Conservation (phyloP, 164 flowering plant species). For the Aristolochia fimbriata region DNA sequence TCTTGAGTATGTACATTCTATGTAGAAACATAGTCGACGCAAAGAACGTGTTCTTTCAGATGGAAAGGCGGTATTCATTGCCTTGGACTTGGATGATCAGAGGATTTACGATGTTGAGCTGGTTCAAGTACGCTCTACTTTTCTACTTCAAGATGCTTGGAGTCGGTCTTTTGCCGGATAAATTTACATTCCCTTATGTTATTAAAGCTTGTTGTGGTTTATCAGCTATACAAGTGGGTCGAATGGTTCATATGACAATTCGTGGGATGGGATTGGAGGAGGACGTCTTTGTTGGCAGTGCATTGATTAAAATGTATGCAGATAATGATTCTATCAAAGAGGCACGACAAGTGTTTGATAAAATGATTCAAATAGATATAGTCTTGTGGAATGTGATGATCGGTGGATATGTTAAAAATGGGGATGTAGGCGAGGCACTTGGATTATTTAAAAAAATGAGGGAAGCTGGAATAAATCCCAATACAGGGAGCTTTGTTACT, state of each 20-base stretch:
- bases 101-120: conserved; percentile 45
- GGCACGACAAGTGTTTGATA: conserved; percentile 58
- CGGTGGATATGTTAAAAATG: conserved; percentile 42
- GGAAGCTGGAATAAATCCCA: conserved; percentile 27
- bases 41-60: conserved; percentile 27
- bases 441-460: conserved; percentile 45
- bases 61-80: conserved; percentile 26
- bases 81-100: conserved; percentile 95
- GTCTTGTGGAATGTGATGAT: conserved; percentile 89
- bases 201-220: conserved; percentile 66
- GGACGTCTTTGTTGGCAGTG: conserved; percentile 69
- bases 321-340: conserved; percentile 39
- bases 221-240: conserved; percentile 32
- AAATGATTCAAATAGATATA: conserved; percentile 42
- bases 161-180: conserved; percentile 53
- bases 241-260: conserved; percentile 35
- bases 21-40: conserved; percentile 42
- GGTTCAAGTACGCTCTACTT: conserved; percentile 42
- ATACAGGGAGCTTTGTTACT: conserved; percentile 53
- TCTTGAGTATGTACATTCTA: conserved; percentile 60
- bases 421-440: conserved; percentile 27
- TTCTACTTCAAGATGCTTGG: conserved; percentile 76
- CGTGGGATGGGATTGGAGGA: conserved; percentile 33
- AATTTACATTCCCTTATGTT: conserved; percentile 65
- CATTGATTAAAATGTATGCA: conserved; percentile 54